Percentiles rank a stretch among this genome's conserved stretches.
These are phyloP conservation scores for Mortierella hygrophila DNA, from an alignment of 192 early-diverging fungal species.

Conservation along the genomic window DNA sequence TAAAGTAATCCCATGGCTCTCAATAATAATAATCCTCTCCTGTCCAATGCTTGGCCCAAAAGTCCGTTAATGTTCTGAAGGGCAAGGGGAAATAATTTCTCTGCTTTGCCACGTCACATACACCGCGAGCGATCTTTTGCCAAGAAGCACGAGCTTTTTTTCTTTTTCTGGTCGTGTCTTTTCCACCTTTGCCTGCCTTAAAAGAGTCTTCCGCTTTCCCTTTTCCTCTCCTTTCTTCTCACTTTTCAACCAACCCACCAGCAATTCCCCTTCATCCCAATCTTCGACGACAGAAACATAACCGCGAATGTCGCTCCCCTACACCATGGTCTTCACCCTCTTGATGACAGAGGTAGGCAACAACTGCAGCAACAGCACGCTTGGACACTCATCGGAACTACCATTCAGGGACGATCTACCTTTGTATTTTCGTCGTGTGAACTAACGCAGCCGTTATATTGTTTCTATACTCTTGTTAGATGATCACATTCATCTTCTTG, in stretches of 20 bases:
- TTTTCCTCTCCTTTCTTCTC: not conserved
- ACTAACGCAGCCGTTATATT: not conserved
- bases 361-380: not conserved
- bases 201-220: not conserved
- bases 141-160: constrained; percentile 7
- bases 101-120: constrained; percentile 33
- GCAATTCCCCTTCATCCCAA: not conserved
- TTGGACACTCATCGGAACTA: not conserved
- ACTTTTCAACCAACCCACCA: not conserved
- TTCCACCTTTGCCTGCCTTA: not conserved
- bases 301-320: constrained; percentile 57
- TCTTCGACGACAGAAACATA: not conserved
- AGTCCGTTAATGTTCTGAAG: not conserved
- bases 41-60: constrained; percentile 34
- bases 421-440: not conserved
- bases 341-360: constrained; percentile 58
- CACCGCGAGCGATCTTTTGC: not conserved
- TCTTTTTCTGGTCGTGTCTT: not conserved
- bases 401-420: not conserved
- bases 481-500: constrained; percentile 56
- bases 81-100: not conserved
- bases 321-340: constrained; percentile 61
- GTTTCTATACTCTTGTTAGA: constrained; percentile 16
- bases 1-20: not conserved
- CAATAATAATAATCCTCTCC: no score